phyloP scores from a whole-genome alignment of 1,139 yeast genomes.

The Saccharomyces pastorianus region DNA sequence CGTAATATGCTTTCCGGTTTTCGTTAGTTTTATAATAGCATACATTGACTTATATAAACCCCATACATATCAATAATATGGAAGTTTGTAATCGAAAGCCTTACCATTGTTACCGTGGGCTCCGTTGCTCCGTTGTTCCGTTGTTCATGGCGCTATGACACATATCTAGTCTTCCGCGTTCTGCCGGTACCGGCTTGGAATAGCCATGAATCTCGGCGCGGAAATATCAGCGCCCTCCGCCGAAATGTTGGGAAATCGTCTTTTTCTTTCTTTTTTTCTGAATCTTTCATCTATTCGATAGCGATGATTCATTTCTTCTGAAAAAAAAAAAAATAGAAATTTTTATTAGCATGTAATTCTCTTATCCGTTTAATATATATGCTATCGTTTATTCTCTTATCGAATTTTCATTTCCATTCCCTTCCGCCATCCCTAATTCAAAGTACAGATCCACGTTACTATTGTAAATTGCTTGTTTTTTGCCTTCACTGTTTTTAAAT shows the following conservation, averaged over 20 bases:
- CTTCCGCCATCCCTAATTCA: not conserved
- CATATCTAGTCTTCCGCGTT: not conserved
- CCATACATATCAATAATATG: too few species aligned
- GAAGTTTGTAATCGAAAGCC: too few species aligned
- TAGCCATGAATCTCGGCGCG: not conserved
- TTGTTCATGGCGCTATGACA: too few species aligned
- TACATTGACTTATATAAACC: too few species aligned
- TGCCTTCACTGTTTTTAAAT: not conserved
- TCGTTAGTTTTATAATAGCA: too few species aligned
- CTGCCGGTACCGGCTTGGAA: not conserved
- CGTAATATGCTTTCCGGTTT: too few species aligned
- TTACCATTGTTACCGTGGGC: too few species aligned
- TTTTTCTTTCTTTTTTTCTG: not conserved
- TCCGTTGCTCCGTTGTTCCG: too few species aligned
- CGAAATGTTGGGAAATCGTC: too few species aligned
- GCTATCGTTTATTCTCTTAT: not conserved
- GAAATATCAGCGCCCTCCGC: not conserved
- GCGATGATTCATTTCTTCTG: not conserved
- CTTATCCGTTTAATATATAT: not conserved
- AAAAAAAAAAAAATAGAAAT: not conserved
- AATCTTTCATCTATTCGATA: slow-evolving; percentile 1
- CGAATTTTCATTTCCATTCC: too few species aligned
- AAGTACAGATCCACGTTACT: not conserved
- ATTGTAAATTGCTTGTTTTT: not conserved
- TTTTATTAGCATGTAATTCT: not conserved